Percentiles rank a stretch among this genome's conserved stretches.
Evolutionary conservation across 352 stramenopile genomes (phyloP).

Genomic region (Phytophthora ramorum): DNA sequence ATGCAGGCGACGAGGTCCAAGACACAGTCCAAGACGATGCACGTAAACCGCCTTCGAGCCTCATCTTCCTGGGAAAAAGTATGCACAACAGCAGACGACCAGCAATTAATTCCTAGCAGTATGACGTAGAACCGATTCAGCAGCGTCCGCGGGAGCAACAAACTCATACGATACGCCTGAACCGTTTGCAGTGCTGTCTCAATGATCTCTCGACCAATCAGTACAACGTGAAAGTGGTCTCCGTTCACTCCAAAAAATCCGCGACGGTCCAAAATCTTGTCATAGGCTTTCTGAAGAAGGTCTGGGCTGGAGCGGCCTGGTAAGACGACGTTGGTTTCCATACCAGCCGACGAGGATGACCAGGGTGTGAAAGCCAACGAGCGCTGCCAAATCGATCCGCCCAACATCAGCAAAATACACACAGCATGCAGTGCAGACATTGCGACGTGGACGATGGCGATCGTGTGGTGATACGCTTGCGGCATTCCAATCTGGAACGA

Average conservation of each 20-base stretch:
- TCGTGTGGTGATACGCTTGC: conserved; percentile 5
- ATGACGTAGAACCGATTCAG: conserved; percentile 44
- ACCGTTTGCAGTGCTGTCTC: conserved; percentile 19
- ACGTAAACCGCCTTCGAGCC: conserved; percentile 15
- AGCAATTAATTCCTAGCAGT: conserved; percentile 38
- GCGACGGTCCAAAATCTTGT: conserved; percentile 11
- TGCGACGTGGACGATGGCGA: conserved; percentile 21
- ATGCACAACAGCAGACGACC: conserved; percentile 23
- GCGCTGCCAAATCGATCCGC: conserved; percentile 14
- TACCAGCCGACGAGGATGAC: neutral
- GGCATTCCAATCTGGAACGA: conserved; percentile 22
- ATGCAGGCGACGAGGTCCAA: conserved; percentile 32
- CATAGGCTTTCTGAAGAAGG: conserved; percentile 8
- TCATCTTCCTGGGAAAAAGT: conserved; percentile 22
- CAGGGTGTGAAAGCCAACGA: conserved; percentile 11
- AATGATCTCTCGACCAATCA: conserved; percentile 20
- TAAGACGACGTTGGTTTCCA: neutral
- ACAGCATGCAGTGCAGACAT: conserved; percentile 29
- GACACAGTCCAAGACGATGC: conserved; percentile 27
- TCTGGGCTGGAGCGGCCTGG: neutral
- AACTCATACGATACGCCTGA: conserved; percentile 27
- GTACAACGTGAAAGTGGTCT: conserved; percentile 13
- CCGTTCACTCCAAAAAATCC: conserved; percentile 26
- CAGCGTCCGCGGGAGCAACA: conserved; percentile 22
- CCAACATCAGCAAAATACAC: no score